Base-by-base conservation (phyloP, 176 grass and related monocot species). In the Zoysia pacifica region DNA sequence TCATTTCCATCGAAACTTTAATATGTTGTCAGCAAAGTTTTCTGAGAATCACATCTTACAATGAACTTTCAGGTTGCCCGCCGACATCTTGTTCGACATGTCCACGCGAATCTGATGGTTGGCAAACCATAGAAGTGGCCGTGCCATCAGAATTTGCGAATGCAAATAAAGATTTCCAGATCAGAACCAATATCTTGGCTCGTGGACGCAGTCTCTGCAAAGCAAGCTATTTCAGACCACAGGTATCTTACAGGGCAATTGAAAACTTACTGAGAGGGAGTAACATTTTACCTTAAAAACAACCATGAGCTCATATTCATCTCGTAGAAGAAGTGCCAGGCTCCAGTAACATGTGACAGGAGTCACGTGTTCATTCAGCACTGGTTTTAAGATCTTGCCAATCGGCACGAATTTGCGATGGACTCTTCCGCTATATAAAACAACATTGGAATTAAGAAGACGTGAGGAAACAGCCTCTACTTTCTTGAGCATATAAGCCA, bases 291-390 rank as follows among this genome's bases (percentile, higher is more conserved):
- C 92, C 90, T 82, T 56, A 37, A 93, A 99, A 82, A 84, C 86
- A 54, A 81, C 16, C 56, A 81, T 74, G 15, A 88, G 73, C 20
- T 84, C 75, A 47, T 91, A 82, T 83, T 93, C 73, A n/a, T 87
- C 79, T 1, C 52, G 73, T 2, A 95, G 40, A 79, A 99, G 67
- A 72, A 95, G 81, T 67, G 81, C 67, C 65, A 95, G 89, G 63
- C 75, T 97, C 87, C 91, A 93, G 64, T 91, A 93, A 73, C 91
- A 97, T 49, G 87, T 74, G 28, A 91, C 87, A 51, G 89, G 94
- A 70, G 79, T 88, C 81, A 90, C 79, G 16, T 62, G 87, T 73
- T 95, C 90, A 47, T 95, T 95, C 44, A 99, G 75, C 67, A 93
- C 47, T 2, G 87, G 88, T 44, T 85, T 86, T 74, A 89, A 53